Evolutionary conservation across 2,329 filamentous ascomycete species (phyloP).

Genomic region (Chrysoporthe puriensis): DNA sequence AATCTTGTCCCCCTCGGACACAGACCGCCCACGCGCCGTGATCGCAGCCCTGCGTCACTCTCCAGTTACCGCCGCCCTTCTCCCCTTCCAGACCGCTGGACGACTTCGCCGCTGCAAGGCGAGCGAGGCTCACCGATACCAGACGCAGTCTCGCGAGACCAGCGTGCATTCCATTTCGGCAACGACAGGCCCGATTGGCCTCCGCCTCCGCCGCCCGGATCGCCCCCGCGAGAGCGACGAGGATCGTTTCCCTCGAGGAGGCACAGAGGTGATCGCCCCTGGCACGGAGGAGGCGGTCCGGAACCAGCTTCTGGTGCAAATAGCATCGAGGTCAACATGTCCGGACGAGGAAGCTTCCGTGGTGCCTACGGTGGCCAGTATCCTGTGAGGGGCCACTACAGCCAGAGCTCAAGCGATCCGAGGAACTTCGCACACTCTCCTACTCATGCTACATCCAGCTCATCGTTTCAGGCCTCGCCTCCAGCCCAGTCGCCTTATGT

Average conservation of each 20-base stretch:
- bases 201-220: slow-evolving; percentile 19
- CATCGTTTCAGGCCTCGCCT: slow-evolving; percentile 51
- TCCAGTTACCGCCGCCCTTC: slow-evolving; percentile 32
- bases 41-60: slow-evolving; percentile 30
- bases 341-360: slow-evolving; percentile 47
- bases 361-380: slow-evolving; percentile 46
- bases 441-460: slow-evolving; percentile 45
- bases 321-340: slow-evolving; percentile 56
- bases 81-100: slow-evolving; percentile 15
- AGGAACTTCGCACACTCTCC: slow-evolving; percentile 45
- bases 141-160: slow-evolving; percentile 32
- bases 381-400: slow-evolving; percentile 42
- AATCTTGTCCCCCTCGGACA: slow-evolving; percentile 30
- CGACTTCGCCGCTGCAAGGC: slow-evolving; percentile 13
- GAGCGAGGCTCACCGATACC: slow-evolving; percentile 33
- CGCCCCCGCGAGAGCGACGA: slow-evolving; percentile 22
- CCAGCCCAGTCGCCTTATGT: slow-evolving; percentile 48
- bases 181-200: slow-evolving; percentile 16
- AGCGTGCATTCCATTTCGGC: slow-evolving; percentile 28
- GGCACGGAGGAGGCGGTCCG: slow-evolving; percentile 32
- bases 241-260: slow-evolving; percentile 31
- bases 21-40: slow-evolving; percentile 32
- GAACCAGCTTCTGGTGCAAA: slow-evolving; percentile 50
- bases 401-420: slow-evolving; percentile 38
- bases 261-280: slow-evolving; percentile 35